Evolutionary conservation across 1,284 basidiomycete species (phyloP).

Genomic region (Irpex lacteus): DNA sequence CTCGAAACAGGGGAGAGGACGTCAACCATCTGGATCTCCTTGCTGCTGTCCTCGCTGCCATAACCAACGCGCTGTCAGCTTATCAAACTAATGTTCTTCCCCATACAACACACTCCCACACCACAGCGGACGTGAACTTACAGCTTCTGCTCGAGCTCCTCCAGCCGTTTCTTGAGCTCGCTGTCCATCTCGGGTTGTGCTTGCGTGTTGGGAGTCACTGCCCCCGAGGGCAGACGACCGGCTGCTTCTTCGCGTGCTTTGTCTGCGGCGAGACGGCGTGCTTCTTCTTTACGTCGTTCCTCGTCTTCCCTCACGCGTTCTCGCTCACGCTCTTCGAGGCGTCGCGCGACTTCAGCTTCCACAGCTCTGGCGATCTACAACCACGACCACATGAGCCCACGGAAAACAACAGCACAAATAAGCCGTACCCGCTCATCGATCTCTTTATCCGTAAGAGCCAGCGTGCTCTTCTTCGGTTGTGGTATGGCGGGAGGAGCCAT

Average conservation of each 20-base stretch:
- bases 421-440: constrained; percentile 60
- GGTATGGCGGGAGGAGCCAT: constrained; percentile 15
- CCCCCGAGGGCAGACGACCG: constrained; percentile 41
- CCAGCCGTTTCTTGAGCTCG: constrained; percentile 58
- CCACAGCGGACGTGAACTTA: constrained; percentile 31
- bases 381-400: constrained; percentile 3
- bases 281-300: constrained; percentile 16
- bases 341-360: constrained; percentile 65
- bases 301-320: constrained; percentile 31
- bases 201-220: constrained; percentile 58
- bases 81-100: not conserved
- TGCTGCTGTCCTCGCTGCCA: constrained; percentile 53
- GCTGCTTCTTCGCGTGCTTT: constrained; percentile 6
- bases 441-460: constrained; percentile 56
- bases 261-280: constrained; percentile 2
- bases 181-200: constrained; percentile 64
- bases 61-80: constrained; percentile 13
- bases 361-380: constrained; percentile 66
- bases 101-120: not conserved
- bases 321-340: constrained; percentile 57
- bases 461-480: constrained; percentile 9
- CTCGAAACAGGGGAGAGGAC: constrained; percentile 65
- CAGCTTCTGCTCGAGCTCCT: constrained; percentile 71
- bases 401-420: not conserved
- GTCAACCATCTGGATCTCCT: constrained; percentile 56